Conservation (phyloP, 208 protist genomes). For the Acanthamoeba sp. region DNA sequence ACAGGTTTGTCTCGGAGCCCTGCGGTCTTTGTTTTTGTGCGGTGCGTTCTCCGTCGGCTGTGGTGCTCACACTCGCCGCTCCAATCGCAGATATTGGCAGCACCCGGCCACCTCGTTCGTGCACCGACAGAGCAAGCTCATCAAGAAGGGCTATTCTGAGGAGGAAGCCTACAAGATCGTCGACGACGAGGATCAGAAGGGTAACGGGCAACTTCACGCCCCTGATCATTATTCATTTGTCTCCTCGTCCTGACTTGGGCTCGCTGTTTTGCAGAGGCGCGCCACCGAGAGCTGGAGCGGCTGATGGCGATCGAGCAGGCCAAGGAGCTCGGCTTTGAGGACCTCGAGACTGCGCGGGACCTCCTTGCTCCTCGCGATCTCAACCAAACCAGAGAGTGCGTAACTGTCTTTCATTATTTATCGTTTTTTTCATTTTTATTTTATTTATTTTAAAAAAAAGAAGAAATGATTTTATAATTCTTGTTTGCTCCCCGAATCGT, state of each 20-base stretch:
- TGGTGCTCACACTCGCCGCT: not conserved
- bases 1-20: not conserved
- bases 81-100: constrained; percentile 4
- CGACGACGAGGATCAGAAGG: constrained; percentile 3
- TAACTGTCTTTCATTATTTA: not conserved
- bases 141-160: constrained; percentile 25
- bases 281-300: constrained; percentile 6
- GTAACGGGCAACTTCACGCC: too few species aligned
- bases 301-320: constrained; percentile 49
- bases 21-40: not conserved
- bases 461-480: too few species aligned
- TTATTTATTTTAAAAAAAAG: too few species aligned
- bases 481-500: not conserved
- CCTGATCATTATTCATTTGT: too few species aligned
- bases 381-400: not conserved
- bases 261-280: not conserved
- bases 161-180: constrained; percentile 5
- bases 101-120: constrained; percentile 49
- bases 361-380: not conserved
- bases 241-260: not conserved
- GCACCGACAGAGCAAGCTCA: constrained; percentile 55
- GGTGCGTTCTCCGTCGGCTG: not conserved
- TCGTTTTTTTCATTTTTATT: not conserved
- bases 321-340: constrained; percentile 39
- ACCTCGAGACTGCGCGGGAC: constrained; percentile 33